Conservation (phyloP, 1,139 yeast genomes). For the Protomyces gravidus region DNA sequence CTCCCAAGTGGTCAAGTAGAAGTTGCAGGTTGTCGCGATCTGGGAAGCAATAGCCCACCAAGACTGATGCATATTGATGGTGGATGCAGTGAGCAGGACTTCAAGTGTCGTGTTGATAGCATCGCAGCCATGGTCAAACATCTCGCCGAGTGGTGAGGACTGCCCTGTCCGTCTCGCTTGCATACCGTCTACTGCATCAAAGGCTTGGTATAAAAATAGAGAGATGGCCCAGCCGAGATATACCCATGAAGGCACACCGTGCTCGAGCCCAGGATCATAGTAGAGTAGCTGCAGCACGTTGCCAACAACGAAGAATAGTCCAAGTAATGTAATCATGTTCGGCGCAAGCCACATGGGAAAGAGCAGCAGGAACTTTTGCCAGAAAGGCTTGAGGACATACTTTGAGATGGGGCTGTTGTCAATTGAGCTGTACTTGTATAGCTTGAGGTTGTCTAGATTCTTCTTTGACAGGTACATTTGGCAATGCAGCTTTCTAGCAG, state of each 20-base stretch:
- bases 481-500: neutral
- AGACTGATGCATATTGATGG: slow-evolving; percentile 22
- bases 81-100: slow-evolving; percentile 21
- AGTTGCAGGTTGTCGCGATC: slow-evolving; percentile 26
- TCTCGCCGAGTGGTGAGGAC: slow-evolving; percentile 72
- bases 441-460: slow-evolving; percentile 26
- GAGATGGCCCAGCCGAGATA: slow-evolving; percentile 65
- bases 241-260: slow-evolving; percentile 60
- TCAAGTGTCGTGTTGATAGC: slow-evolving; percentile 57
- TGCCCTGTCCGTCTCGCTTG: slow-evolving; percentile 63
- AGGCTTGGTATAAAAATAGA: slow-evolving; percentile 71
- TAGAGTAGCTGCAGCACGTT: slow-evolving; percentile 55
- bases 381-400: slow-evolving; percentile 62
- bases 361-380: slow-evolving; percentile 61
- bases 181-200: slow-evolving; percentile 81
- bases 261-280: slow-evolving; percentile 55
- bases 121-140: slow-evolving; percentile 71
- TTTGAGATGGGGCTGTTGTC: slow-evolving; percentile 66
- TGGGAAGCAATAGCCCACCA: slow-evolving; percentile 29
- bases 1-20: slow-evolving; percentile 56
- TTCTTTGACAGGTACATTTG: slow-evolving; percentile 17
- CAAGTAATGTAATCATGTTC: slow-evolving; percentile 64
- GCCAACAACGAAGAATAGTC: slow-evolving; percentile 55
- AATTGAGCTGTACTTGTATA: slow-evolving; percentile 36
- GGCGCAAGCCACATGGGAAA: slow-evolving; percentile 67